phyloP scores from a whole-genome alignment of 2,329 filamentous ascomycete species.

The Fonsecaea erecta region DNA sequence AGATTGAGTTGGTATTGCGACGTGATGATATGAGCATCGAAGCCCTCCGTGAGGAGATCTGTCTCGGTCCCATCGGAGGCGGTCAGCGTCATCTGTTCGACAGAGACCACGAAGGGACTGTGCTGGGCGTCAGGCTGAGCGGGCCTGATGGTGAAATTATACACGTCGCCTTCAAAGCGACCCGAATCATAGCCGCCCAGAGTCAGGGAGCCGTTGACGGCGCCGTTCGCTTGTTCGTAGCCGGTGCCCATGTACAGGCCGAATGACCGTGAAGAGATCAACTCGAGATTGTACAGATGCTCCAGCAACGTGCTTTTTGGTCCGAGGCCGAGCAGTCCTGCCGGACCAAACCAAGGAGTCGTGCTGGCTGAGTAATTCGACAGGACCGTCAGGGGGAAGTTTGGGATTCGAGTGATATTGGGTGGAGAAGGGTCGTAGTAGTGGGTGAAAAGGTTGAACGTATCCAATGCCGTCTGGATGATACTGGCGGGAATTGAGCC shows the following conservation, averaged over 20 bases:
- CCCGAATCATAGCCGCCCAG: conserved; percentile 53
- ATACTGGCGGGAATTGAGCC: conserved; percentile 45
- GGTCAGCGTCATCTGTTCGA: conserved; percentile 48
- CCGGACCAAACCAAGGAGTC: conserved; percentile 36
- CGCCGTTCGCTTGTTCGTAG: conserved; percentile 48
- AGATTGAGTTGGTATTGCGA: conserved; percentile 50
- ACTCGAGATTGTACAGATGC: conserved; percentile 42
- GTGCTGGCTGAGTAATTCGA: conserved; percentile 31
- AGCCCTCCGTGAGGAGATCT: conserved; percentile 40
- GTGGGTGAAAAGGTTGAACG: conserved; percentile 35
- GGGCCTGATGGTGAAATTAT: conserved; percentile 37
- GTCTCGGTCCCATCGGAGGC: conserved; percentile 30
- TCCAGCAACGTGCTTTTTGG: conserved; percentile 47
- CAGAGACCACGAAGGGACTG: conserved; percentile 46
- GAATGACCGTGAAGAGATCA: conserved; percentile 49
- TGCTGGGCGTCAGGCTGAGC: conserved; percentile 39
- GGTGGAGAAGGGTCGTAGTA: conserved; percentile 37
- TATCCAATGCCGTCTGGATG: conserved; percentile 41
- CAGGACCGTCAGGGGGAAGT: conserved; percentile 33
- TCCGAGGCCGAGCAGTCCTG: conserved; percentile 46
- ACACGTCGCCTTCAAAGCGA: conserved; percentile 45
- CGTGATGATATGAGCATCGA: conserved; percentile 50
- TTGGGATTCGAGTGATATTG: conserved; percentile 24
- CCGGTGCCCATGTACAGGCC: conserved; percentile 51
- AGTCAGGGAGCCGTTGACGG: conserved; percentile 49